phyloP scores from a whole-genome alignment of 495 filamentous ascomycete species.

The Penicillium lividum region DNA sequence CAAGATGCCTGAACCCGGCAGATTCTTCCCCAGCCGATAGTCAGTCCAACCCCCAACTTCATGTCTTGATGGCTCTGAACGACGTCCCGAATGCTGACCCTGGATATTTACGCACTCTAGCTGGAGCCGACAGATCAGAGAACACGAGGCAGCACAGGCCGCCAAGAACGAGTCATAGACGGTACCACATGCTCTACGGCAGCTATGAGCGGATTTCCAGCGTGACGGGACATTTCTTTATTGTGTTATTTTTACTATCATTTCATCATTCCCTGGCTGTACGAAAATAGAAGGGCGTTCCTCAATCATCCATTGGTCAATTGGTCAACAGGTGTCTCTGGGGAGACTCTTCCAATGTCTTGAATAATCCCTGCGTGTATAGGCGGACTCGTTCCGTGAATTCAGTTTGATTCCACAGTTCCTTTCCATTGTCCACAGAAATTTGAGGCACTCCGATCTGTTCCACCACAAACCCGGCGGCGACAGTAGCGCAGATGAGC shows the following conservation, averaged over 20 bases:
- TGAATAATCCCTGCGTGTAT: conserved; percentile 52
- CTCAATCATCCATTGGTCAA: conserved; percentile 41
- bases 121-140: conserved; percentile 90
- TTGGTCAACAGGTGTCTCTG: conserved; percentile 46
- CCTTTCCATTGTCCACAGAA: conserved; percentile 50
- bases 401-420: conserved; percentile 77
- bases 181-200: conserved; percentile 17
- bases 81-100: conserved; percentile 20
- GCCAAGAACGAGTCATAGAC: conserved; percentile 58
- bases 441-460: conserved; percentile 81
- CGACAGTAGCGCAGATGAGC: conserved; percentile 75
- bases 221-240: conserved; percentile 35
- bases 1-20: conserved; percentile 80
- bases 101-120: conserved; percentile 42
- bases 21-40: conserved; percentile 97
- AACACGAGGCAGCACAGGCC: conserved; percentile 69
- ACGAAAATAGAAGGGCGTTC: conserved; percentile 50
- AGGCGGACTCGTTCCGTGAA: conserved; percentile 54
- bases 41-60: conserved; percentile 50
- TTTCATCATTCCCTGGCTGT: conserved; percentile 41
- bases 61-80: conserved; percentile 8
- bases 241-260: conserved; percentile 37
- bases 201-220: conserved; percentile 26
- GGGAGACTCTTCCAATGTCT: conserved; percentile 47
- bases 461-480: conserved; percentile 92